Percentiles rank a stretch among this genome's conserved stretches.
Conservation (phyloP, 2,329 filamentous ascomycete species). For the Hymenoscyphus infarciens region DNA sequence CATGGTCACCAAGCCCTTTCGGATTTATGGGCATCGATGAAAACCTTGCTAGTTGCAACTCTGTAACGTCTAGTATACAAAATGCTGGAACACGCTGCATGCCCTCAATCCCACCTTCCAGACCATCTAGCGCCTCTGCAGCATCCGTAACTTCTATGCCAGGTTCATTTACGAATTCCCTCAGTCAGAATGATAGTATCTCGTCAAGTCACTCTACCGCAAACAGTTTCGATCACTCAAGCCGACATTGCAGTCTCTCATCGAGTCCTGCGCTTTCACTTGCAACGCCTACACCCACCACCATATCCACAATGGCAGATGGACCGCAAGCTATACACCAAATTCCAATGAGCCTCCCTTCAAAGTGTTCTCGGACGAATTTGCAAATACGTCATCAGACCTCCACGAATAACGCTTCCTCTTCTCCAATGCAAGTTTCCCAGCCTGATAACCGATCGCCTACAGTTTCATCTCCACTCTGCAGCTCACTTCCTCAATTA, state of each 20-base stretch:
- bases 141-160: constrained; percentile 3
- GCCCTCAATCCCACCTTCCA: constrained; percentile 7
- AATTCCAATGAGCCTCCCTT: not conserved
- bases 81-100: constrained; percentile 8
- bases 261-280: not conserved
- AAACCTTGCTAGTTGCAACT: constrained; percentile 5
- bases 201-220: not conserved
- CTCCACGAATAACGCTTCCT: not conserved
- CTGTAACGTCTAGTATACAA: constrained; percentile 6
- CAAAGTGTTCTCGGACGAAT: not conserved
- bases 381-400: not conserved
- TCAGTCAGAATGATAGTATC: not conserved
- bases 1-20: constrained; percentile 14
- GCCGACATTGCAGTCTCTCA: constrained; percentile 1
- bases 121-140: not conserved
- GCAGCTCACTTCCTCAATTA: not conserved
- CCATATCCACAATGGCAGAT: not conserved
- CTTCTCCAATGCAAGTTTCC: not conserved
- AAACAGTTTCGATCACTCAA: not conserved
- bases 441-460: not conserved
- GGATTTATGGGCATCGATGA: constrained; percentile 11
- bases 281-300: not conserved
- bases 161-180: not conserved
- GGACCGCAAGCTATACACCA: not conserved
- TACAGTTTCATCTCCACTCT: not conserved